Base-by-base conservation (phyloP, 2,329 filamentous ascomycete species). In the Arthrobotrys entomopaga region DNA sequence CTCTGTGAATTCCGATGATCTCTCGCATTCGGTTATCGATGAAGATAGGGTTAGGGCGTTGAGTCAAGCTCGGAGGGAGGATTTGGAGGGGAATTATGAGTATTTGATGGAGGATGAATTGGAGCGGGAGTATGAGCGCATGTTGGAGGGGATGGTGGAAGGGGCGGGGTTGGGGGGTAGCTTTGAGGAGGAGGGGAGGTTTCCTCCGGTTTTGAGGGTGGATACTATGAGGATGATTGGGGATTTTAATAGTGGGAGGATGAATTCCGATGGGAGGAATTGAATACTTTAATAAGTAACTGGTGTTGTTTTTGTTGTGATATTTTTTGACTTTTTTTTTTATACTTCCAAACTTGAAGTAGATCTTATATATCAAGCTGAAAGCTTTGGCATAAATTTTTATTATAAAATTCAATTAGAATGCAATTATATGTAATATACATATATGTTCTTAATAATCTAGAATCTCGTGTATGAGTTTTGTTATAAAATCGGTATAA, bases 221-320 rank as follows among this genome's bases (percentile, higher is more conserved):
- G 64, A 60, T 40, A 67, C 64, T 29, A 15, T 48, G 54, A 19
- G 16, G 38, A 46, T 67, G 54, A n/a, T 60, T 38, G 43, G 43
- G 64, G 54, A 19, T 46, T 19, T 46, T 5, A 46, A 15, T 46
- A n/a, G 15, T 16, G 42, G 11, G 42, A 13, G 6, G n/a, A n/a
- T 46, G 3, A 2, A n/a, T 46, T 4, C 8, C 1, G 42, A 13
- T 19, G 13, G 42, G 3, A 19, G 16, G 16, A 19, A 46, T 46
- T 46, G 42, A 46, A 40, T 48, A 48, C n/a, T n/a, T n/a, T n/a
- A n/a, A n/a, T n/a, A n/a, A n/a, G n/a, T n/a, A n/a, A n/a, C n/a
- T n/a, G 13, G 15, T n/a, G 42, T 46, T n/a, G 15, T 46, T 46
- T 46, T 46, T n/a, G 16, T 46, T n/a, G 42, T 6, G 11, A 46